Base-by-base conservation (phyloP, 2,329 filamentous ascomycete genomes). In the Gnomoniopsis sp. region DNA sequence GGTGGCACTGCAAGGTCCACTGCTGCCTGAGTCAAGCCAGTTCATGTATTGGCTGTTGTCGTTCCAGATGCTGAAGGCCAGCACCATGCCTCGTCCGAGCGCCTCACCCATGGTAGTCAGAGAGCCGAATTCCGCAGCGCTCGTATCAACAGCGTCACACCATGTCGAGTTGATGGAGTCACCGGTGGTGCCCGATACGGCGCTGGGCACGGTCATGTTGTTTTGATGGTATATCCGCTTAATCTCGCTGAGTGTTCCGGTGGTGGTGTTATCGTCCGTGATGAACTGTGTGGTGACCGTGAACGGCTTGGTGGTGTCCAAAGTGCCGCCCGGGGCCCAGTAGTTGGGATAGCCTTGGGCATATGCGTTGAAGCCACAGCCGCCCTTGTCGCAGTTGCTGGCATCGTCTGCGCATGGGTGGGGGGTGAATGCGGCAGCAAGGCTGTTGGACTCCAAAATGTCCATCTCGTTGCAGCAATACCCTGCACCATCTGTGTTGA, bases 401-500 rank as follows among this genome's bases (percentile, higher is more conserved):
- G 64, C 68, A 65, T 84, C 52, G 34, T 49, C 49, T 6, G 26
- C 72, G 73, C 83, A 85, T 30, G 79, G 75, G 69, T 86, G 83
- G n/a, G 83, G 81, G 8, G 83, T 85, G 64, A 77, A 75, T 30
- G 82, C 82, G n/a, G 75, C 78, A 19, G 82, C 79, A 64, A 81
- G 76, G 60, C 72, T 77, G 74, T 86, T 85, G 56, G 82, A 81
- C 70, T 86, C 83, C 81, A 82, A 85, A 67, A 68, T 60, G 59
- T 80, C 78, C 76, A 81, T 79, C 67, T 80, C 78, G 50, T 74
- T 66, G 70, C 77, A 80, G 72, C 77, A 79, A 47, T 75, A 72
- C 53, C 77, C 77, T 50, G 78, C 71, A 47, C 70, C 72, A 64
- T 75, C 75, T 55, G 69, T 64, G 67, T 83, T 78, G 23, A 71